Evolutionary conservation across 2,329 filamentous ascomycete species (phyloP), one percentile per base, ranked within the genome.

Genomic region (Nemania diffusa): DNA sequence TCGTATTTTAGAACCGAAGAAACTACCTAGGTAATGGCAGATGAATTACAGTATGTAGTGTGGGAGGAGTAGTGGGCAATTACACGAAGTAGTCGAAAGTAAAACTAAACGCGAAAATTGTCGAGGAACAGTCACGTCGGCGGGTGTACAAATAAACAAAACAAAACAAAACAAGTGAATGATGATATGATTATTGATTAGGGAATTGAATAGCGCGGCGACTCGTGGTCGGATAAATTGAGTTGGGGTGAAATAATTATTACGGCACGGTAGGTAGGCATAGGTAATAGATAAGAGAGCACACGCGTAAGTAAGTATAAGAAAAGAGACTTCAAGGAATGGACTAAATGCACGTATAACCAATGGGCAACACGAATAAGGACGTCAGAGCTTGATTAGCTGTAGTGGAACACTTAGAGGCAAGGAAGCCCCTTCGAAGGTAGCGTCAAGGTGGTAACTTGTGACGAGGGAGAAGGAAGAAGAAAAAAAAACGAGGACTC

Each of bases 391-490:
- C 65, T 46, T 44, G 50, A 27, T n/a, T 15, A 48, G 50, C 37
- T 60, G 65, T 42, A 37, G 56, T 34, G 42, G 22, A 24, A 52
- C 50, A 29, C 7, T 34, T 5, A n/a, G 32, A 58, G 24, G 26
- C 65, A 65, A 58, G 53, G 66, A 65, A 50, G 11, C 46, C 42
- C 62, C 53, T 52, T 24, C 26, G 26, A 29, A 5, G 17, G 11
- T 48, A 15, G 34, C 11, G 11, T n/a, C n/a, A 40, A 40, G 4
- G 9, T 29, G 13, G 24, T n/a, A 50, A 56, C 34, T 40, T 64
- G 48, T 55, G 58, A 62, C 26, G 44, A 62, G 34, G 34, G 22
- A 29, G 26, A 60, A 29, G 27, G 20, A 17, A 29, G 20, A 40
- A 26, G 9, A 26, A 42, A 40, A n/a, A 24, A 24, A 8, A 6